Conservation (phyloP, 768 basidiomycete species). For the Dendrothele bispora region DNA sequence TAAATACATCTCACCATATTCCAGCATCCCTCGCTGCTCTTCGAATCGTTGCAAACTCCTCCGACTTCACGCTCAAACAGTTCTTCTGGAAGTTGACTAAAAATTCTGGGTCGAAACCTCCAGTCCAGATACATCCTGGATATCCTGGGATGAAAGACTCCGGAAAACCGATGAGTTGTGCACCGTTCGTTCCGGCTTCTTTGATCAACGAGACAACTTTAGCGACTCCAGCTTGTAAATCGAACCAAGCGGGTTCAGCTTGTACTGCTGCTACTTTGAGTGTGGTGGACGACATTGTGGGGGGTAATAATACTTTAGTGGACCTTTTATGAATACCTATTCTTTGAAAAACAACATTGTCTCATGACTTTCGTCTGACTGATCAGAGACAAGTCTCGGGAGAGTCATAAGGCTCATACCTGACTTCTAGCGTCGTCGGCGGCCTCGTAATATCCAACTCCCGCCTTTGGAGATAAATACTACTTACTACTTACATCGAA, state of each 20-base stretch:
- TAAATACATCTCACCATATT: constrained; percentile 8
- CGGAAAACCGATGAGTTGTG: constrained; percentile 17
- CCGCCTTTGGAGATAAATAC: too few species aligned
- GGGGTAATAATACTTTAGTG: too few species aligned
- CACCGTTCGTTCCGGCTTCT: constrained; percentile 17
- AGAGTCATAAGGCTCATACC: too few species aligned
- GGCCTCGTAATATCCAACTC: too few species aligned
- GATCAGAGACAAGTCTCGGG: too few species aligned
- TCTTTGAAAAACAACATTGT: too few species aligned
- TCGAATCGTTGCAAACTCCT: constrained; percentile 14
- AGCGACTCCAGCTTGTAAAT: constrained; percentile 12
- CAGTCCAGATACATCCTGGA: constrained; percentile 16
- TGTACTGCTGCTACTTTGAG: constrained; percentile 18
- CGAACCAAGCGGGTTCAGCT: constrained; percentile 18
- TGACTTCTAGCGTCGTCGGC: too few species aligned
- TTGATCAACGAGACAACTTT: constrained; percentile 13
- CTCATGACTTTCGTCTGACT: too few species aligned
- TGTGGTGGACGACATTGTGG: too few species aligned
- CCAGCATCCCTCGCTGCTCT: constrained; percentile 14
- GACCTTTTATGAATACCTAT: too few species aligned
- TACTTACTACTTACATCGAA: too few species aligned
- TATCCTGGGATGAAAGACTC: constrained; percentile 21
- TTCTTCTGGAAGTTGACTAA: constrained; percentile 12
- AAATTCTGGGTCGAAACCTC: constrained; percentile 11
- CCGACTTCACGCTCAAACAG: constrained; percentile 8